phyloP scores from a whole-genome alignment of 2,329 filamentous ascomycete species.

The Fusarium tjaetaba region DNA sequence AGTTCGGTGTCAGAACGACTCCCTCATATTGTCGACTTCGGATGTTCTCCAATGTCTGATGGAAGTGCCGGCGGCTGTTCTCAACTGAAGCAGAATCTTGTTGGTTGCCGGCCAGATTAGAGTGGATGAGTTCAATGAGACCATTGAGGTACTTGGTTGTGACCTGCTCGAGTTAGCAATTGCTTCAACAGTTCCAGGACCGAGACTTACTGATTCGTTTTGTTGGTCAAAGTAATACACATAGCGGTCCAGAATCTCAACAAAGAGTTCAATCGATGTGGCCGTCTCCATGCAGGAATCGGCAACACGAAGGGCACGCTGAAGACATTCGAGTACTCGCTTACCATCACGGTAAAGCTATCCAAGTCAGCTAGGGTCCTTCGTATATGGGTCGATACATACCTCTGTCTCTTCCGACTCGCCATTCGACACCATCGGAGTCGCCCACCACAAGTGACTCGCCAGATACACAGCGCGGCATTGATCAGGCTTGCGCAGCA shows the following conservation, averaged over 20 bases:
- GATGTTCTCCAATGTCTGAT: slow-evolving; percentile 95
- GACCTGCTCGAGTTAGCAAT: slow-evolving; percentile 58
- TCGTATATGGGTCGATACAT: slow-evolving; percentile 51
- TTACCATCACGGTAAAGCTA: slow-evolving; percentile 98
- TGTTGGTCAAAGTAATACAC: slow-evolving; percentile 99
- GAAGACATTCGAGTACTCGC: slow-evolving; percentile 93
- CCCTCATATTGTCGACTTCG: slow-evolving; percentile 91
- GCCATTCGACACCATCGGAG: slow-evolving; percentile 78
- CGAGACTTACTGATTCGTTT: slow-evolving; percentile 82
- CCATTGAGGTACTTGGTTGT: slow-evolving; percentile 98
- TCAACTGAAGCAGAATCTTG: slow-evolving; percentile 85
- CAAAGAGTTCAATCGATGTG: slow-evolving; percentile 96
- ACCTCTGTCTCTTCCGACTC: slow-evolving; percentile 86
- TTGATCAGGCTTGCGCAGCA: slow-evolving; percentile 97
- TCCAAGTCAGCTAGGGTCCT: slow-evolving; percentile 30
- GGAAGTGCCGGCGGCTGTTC: slow-evolving; percentile 91
- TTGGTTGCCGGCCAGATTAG: slow-evolving; percentile 88
- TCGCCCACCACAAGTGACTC: slow-evolving; percentile 98
- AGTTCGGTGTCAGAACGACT: slow-evolving; percentile 75
- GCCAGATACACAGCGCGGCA: slow-evolving; percentile 96
- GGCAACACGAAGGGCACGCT: slow-evolving; percentile 92
- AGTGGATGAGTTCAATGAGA: slow-evolving; percentile 97
- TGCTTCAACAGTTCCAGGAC: not conserved
- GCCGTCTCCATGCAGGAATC: slow-evolving; percentile 99
- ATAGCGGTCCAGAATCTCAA: slow-evolving; percentile 97